phyloP scores from a whole-genome alignment of 768 basidiomycete species.

The Inosperma sp. region DNA sequence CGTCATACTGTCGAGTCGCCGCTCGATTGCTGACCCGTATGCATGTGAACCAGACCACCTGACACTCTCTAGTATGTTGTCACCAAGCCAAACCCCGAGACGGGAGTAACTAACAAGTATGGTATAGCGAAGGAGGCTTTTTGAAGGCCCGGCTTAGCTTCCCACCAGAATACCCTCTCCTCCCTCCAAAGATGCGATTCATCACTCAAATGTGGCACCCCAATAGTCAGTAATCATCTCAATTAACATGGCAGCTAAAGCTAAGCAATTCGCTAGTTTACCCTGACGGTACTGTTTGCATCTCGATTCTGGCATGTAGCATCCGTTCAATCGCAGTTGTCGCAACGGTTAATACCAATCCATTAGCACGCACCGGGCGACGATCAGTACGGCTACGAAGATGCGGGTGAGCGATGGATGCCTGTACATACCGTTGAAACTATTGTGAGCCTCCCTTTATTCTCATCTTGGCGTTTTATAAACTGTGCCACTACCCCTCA shows the following conservation, averaged over 20 bases:
- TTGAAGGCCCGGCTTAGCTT: slow-evolving; percentile 89
- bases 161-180: slow-evolving; percentile 83
- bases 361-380: slow-evolving; percentile 97
- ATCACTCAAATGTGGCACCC: slow-evolving; percentile 97
- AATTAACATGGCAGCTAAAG: neutral
- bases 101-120: slow-evolving; percentile 12
- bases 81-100: neutral
- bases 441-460: slow-evolving; percentile 54
- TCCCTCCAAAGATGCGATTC: slow-evolving; percentile 95
- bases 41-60: slow-evolving; percentile 56
- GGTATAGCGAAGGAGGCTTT: slow-evolving; percentile 87
- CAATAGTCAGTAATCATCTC: slow-evolving; percentile 63
- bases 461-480: slow-evolving; percentile 6
- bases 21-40: slow-evolving; percentile 2
- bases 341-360: slow-evolving; percentile 9
- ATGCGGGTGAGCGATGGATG: slow-evolving; percentile 95
- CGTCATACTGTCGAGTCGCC: neutral
- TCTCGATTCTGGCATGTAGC: slow-evolving; percentile 79
- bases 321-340: neutral
- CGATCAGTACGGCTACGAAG: slow-evolving; percentile 96
- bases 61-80: slow-evolving; percentile 86
- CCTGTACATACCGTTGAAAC: slow-evolving; percentile 97
- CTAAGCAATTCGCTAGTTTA: slow-evolving; percentile 61
- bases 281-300: slow-evolving; percentile 86
- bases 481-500: slow-evolving; percentile 32